phyloP scores from a whole-genome alignment of 495 filamentous ascomycete species.

The Xylaria palmicola region DNA sequence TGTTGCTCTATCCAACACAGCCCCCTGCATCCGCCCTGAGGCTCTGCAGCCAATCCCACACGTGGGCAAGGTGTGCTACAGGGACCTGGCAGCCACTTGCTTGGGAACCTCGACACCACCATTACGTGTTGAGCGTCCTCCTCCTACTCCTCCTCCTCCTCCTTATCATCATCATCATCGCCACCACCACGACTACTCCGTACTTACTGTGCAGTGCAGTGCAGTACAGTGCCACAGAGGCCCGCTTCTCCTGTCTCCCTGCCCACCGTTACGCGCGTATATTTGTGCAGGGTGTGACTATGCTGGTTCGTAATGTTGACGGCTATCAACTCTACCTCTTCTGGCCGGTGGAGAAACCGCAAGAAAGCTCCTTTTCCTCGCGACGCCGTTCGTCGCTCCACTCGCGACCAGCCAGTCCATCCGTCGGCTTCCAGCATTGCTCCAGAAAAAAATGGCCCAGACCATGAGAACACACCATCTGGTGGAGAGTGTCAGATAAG shows the following conservation, averaged over 20 bases:
- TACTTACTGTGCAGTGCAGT: not conserved
- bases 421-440: not conserved
- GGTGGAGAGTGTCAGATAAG: constrained; percentile 12
- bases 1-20: not conserved
- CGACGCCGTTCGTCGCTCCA: not conserved
- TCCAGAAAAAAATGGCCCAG: not conserved
- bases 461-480: not conserved
- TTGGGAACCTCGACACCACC: not conserved
- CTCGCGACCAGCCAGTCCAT: not conserved
- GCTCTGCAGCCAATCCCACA: constrained; percentile 12
- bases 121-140: not conserved
- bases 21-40: constrained; percentile 11
- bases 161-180: not conserved
- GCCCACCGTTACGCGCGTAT: not conserved
- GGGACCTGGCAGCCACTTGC: no score
- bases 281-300: not conserved
- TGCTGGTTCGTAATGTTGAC: not conserved
- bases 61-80: not conserved
- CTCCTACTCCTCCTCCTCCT: no score
- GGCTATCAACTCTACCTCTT: no score
- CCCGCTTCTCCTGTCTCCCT: not conserved
- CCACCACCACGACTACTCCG: not conserved
- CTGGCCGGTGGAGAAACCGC: no score
- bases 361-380: no score
- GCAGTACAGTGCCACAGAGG: not conserved